Evolutionary conservation across 2,329 filamentous ascomycete species (phyloP).

Genomic region (Venturiaceae sp.): DNA sequence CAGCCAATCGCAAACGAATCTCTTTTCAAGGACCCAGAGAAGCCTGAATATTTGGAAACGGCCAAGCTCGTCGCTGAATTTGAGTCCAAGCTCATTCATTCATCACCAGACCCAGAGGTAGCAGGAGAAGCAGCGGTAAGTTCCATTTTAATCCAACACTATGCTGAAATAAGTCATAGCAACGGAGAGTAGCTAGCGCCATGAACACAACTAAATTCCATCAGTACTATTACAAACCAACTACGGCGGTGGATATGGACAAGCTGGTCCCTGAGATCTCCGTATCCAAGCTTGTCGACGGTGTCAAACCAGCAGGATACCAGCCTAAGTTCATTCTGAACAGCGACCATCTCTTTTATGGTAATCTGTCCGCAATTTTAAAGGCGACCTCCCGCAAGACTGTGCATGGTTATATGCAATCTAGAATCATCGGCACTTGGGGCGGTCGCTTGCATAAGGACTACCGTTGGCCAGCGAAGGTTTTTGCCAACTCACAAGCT

Average conservation of each 20-base stretch:
- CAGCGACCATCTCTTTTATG: conserved; percentile 51
- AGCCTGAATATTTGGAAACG: not conserved
- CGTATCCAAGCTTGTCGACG: conserved; percentile 41
- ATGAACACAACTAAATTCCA: conserved; percentile 22
- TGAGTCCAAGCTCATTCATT: conserved; percentile 51
- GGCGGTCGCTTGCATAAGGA: conserved; percentile 46
- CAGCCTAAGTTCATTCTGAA: conserved; percentile 47
- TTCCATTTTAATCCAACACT: too few relatives aligned
- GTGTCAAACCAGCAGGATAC: conserved; percentile 36
- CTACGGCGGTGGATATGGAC: conserved; percentile 45
- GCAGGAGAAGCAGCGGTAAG: conserved; percentile 40
- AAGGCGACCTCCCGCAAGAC: conserved; percentile 43
- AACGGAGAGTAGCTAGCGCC: conserved; percentile 44
- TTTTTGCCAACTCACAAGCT: conserved; percentile 50
- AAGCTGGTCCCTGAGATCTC: conserved; percentile 47
- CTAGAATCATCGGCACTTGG: conserved; percentile 51
- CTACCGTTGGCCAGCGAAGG: conserved; percentile 47
- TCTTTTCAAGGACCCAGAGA: conserved; percentile 21
- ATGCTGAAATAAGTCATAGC: conserved; percentile 56
- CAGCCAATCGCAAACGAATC: conserved; percentile 15
- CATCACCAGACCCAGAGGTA: conserved; percentile 48
- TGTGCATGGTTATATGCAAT: conserved; percentile 52
- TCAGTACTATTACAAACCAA: conserved; percentile 45
- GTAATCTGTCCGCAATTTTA: conserved; percentile 47
- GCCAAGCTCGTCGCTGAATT: conserved; percentile 33